A percentile compares a stretch with the other conserved stretches of the same genome.
phyloP scores from a whole-genome alignment of 257 asterid genomes.

The Solanum neorickii region DNA sequence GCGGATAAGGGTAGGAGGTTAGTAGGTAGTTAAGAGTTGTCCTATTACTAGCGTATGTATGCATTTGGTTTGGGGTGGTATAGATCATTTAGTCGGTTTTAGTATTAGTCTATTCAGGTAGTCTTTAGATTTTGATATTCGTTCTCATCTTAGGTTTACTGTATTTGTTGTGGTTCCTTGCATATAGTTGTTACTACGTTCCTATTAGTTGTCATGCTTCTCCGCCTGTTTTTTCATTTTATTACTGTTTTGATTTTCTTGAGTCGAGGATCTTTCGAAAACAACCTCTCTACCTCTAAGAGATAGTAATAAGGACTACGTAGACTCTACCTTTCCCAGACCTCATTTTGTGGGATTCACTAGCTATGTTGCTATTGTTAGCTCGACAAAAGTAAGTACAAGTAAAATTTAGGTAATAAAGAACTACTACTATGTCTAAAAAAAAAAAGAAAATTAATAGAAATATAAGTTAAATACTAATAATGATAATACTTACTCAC shows the following conservation, averaged over 20 bases:
- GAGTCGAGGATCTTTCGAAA: neutral
- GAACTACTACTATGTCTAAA: neutral
- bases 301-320: neutral
- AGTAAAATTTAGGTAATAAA: neutral
- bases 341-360: neutral
- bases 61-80: neutral
- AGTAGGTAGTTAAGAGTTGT: too few relatives aligned
- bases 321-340: neutral
- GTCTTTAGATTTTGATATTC: neutral
- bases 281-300: too few relatives aligned
- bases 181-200: neutral
- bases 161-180: neutral
- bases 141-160: neutral
- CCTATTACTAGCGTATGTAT: neutral
- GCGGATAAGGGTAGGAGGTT: neutral
- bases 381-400: neutral
- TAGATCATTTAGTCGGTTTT: neutral
- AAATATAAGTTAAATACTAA: neutral
- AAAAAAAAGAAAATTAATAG: neutral
- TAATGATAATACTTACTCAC: neutral
- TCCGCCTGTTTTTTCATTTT: neutral
- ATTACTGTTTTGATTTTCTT: neutral
- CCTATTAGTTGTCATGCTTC: neutral
- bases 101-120: neutral
- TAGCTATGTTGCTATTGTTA: neutral